Evolutionary conservation across 2,329 filamentous ascomycete genomes (phyloP).

Genomic region (Aquanectria penicillioides): DNA sequence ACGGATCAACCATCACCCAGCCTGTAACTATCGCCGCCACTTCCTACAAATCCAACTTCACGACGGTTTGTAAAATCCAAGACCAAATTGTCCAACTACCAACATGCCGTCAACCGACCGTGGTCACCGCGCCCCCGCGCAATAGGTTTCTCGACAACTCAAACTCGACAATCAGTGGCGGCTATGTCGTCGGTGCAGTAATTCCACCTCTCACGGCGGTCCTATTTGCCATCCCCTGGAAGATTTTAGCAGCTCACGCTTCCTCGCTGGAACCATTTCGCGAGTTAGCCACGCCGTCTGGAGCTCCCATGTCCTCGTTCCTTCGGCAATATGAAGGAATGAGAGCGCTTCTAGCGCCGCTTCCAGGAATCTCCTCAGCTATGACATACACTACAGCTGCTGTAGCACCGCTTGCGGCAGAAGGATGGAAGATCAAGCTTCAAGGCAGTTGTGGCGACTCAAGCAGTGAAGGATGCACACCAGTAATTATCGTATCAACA

Average conservation of each 20-base stretch:
- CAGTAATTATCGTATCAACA: not conserved
- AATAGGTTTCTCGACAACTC: not conserved
- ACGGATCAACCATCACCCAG: not conserved
- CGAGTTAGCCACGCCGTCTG: not conserved
- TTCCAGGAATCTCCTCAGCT: not conserved
- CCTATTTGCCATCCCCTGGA: slow-evolving; percentile 5
- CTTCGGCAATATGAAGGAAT: slow-evolving; percentile 1
- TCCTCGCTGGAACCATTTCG: slow-evolving; percentile 3
- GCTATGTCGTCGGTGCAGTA: not conserved
- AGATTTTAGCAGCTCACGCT: not conserved
- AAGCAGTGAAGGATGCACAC: not conserved
- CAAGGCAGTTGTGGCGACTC: not conserved
- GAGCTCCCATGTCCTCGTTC: slow-evolving; percentile 3
- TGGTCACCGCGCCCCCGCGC: not conserved
- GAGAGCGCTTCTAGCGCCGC: not conserved
- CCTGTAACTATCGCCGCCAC: not conserved
- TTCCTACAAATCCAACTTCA: not conserved
- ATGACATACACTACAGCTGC: slow-evolving; percentile 2
- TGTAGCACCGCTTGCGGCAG: slow-evolving; percentile 1
- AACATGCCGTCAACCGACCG: not conserved
- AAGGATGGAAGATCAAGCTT: slow-evolving; percentile 5
- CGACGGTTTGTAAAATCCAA: not conserved
- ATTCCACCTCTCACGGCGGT: not conserved
- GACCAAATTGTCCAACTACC: not conserved
- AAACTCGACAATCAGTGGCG: not conserved